Conservation (phyloP, 2,329 filamentous ascomycete genomes). For the Coniochaeta sp. region DNA sequence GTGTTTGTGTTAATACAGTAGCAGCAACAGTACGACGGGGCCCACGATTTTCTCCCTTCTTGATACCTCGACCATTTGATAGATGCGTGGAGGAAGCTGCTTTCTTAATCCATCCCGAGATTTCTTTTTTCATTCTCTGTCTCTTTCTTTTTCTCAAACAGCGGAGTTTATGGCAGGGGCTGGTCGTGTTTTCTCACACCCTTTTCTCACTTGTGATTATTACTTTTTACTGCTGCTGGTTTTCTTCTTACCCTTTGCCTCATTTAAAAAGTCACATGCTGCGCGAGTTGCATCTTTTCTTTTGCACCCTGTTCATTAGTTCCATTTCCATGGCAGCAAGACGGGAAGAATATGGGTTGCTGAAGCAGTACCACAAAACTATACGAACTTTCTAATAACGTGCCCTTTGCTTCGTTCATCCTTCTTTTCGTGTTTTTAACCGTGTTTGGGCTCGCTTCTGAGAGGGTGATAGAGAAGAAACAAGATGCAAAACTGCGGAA, state of each 20-base stretch:
- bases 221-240: not conserved
- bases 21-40: too few relatives aligned
- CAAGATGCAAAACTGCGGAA: too few relatives aligned
- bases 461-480: too few relatives aligned
- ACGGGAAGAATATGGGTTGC: too few relatives aligned
- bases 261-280: not conserved
- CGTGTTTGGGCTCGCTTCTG: too few relatives aligned
- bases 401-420: too few relatives aligned
- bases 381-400: too few relatives aligned
- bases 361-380: too few relatives aligned
- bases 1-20: slow-evolving; percentile 37
- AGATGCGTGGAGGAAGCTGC: slow-evolving; percentile 21
- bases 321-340: not conserved
- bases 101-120: not conserved
- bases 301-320: not conserved
- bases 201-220: not conserved
- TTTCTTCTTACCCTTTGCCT: too few relatives aligned
- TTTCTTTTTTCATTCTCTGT: not conserved
- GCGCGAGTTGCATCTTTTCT: not conserved
- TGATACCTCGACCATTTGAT: slow-evolving; percentile 41
- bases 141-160: not conserved
- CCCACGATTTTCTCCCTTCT: slow-evolving; percentile 31
- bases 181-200: not conserved
- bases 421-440: too few relatives aligned
- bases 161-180: not conserved